A percentile compares a stretch with the other conserved stretches of the same genome.
phyloP scores from a whole-genome alignment of 2,329 filamentous ascomycete species.

The Aspergillus latus region DNA sequence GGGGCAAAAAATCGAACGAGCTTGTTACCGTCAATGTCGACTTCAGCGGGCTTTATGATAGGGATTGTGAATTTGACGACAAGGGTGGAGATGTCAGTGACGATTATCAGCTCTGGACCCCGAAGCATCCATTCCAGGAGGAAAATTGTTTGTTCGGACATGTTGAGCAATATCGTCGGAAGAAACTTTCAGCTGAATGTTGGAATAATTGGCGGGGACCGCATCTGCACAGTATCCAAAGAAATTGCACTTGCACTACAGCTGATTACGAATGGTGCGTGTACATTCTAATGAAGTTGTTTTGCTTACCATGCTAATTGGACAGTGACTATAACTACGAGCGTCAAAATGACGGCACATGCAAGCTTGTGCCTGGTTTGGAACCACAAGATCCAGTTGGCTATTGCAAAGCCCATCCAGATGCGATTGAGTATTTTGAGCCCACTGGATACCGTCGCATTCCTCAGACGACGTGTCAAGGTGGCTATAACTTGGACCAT shows the following conservation, averaged over 20 bases:
- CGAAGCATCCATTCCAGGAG: slow-evolving; percentile 74
- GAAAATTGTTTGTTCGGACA: slow-evolving; percentile 92
- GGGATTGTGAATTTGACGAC: slow-evolving; percentile 66
- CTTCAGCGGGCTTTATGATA: slow-evolving; percentile 76
- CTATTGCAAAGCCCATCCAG: slow-evolving; percentile 63
- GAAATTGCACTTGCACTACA: slow-evolving; percentile 79
- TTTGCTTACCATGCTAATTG: slow-evolving; percentile 14
- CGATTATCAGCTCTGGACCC: slow-evolving; percentile 84
- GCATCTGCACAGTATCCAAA: slow-evolving; percentile 66
- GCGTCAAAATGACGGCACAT: slow-evolving; percentile 72
- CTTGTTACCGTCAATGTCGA: slow-evolving; percentile 80
- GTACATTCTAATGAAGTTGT: not conserved
- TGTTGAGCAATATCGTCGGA: slow-evolving; percentile 83
- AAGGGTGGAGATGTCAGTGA: slow-evolving; percentile 59
- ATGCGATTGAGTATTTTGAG: slow-evolving; percentile 75
- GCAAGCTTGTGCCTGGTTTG: slow-evolving; percentile 72
- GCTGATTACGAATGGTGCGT: slow-evolving; percentile 89
- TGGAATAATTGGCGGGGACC: slow-evolving; percentile 75
- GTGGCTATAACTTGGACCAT: slow-evolving; percentile 73
- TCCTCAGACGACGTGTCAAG: slow-evolving; percentile 81
- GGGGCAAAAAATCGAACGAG: slow-evolving; percentile 62
- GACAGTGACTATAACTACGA: slow-evolving; percentile 90
- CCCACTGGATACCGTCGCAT: slow-evolving; percentile 87
- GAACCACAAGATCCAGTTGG: slow-evolving; percentile 60
- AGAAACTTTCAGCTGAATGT: slow-evolving; percentile 75